These are phyloP conservation scores for Saccharomycopsis sp. DNA, from an alignment of 805 yeast species.

Conservation along the genomic window DNA sequence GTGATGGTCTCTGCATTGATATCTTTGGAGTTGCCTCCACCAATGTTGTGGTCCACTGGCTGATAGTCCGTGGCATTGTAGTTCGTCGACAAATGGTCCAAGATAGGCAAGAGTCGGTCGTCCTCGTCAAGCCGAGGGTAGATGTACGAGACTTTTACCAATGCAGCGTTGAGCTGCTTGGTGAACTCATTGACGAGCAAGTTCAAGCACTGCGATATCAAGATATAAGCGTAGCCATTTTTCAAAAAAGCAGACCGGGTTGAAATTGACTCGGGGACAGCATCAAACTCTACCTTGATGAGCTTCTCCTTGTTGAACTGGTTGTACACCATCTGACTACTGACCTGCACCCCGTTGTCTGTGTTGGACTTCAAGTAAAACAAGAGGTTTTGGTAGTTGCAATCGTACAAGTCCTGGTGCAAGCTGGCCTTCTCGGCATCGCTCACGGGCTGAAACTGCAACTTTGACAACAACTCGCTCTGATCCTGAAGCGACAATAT, in stretches of 20 bases:
- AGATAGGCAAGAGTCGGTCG: slow-evolving; percentile 76
- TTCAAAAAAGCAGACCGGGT: slow-evolving; percentile 59
- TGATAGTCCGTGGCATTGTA: slow-evolving; percentile 47
- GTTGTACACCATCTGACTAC: slow-evolving; percentile 24
- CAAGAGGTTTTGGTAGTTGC: slow-evolving; percentile 40
- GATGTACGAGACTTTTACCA: slow-evolving; percentile 63
- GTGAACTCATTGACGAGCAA: slow-evolving; percentile 63
- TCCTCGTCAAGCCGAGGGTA: slow-evolving; percentile 86
- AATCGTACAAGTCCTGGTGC: slow-evolving; percentile 42
- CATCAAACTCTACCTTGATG: slow-evolving; percentile 82
- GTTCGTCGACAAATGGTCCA: slow-evolving; percentile 68
- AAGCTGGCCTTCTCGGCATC: slow-evolving; percentile 50
- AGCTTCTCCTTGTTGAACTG: slow-evolving; percentile 54
- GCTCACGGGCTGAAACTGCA: slow-evolving; percentile 62
- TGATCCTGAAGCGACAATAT: slow-evolving; percentile 43
- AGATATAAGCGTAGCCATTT: slow-evolving; percentile 68
- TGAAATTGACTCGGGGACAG: slow-evolving; percentile 68
- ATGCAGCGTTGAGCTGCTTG: slow-evolving; percentile 38
- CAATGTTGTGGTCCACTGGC: slow-evolving; percentile 22
- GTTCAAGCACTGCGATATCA: slow-evolving; percentile 56
- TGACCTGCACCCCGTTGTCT: slow-evolving; percentile 15
- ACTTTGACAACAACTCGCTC: slow-evolving; percentile 52
- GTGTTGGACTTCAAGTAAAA: slow-evolving; percentile 30
- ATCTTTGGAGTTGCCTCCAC: slow-evolving; percentile 31
- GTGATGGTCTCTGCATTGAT: slow-evolving; percentile 57